A percentile compares a stretch with the other conserved stretches of the same genome.
Evolutionary conservation across 352 stramenopile genomes (phyloP).

Genomic region (Thalassiosira delicatula): DNA sequence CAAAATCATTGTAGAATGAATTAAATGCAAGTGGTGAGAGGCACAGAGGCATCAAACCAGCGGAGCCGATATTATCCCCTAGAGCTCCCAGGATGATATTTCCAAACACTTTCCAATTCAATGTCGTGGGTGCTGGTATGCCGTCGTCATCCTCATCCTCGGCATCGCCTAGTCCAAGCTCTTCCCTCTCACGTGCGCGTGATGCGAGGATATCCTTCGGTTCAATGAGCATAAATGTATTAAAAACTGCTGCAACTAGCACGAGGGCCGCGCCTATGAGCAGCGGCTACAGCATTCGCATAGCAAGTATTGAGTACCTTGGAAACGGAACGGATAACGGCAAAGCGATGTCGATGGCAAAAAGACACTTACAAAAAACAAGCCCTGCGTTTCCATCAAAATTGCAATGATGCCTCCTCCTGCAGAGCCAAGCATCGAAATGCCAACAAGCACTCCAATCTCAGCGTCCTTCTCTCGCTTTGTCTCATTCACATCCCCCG

Average conservation of each 20-base stretch:
- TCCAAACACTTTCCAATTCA: constrained; percentile 47
- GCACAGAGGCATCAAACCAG: constrained; percentile 47
- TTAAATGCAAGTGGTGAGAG: constrained; percentile 57
- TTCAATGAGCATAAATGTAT: constrained; percentile 44
- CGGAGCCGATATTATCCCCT: constrained; percentile 63
- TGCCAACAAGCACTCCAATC: constrained; percentile 48
- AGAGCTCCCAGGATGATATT: constrained; percentile 56
- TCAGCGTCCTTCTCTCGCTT: constrained; percentile 56
- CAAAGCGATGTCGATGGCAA: background rate
- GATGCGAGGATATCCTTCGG: constrained; percentile 21
- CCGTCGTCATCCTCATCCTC: constrained; percentile 37
- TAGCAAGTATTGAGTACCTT: constrained; percentile 5
- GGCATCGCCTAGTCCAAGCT: background rate
- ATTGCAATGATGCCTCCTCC: constrained; percentile 67
- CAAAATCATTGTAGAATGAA: too few species aligned
- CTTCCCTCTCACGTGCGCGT: background rate
- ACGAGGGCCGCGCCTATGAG: constrained; percentile 42
- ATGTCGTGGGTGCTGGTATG: constrained; percentile 19
- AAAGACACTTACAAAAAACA: constrained; percentile 34
- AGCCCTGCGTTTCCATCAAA: constrained; percentile 50
- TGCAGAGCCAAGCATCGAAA: constrained; percentile 43
- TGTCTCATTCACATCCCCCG: constrained; percentile 50
- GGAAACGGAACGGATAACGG: background rate
- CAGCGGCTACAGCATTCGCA: too few species aligned
- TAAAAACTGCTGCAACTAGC: constrained; percentile 23